Percentiles rank a stretch among this genome's conserved stretches.
Conservation (phyloP, 768 basidiomycete genomes). For the Boletus sp. region DNA sequence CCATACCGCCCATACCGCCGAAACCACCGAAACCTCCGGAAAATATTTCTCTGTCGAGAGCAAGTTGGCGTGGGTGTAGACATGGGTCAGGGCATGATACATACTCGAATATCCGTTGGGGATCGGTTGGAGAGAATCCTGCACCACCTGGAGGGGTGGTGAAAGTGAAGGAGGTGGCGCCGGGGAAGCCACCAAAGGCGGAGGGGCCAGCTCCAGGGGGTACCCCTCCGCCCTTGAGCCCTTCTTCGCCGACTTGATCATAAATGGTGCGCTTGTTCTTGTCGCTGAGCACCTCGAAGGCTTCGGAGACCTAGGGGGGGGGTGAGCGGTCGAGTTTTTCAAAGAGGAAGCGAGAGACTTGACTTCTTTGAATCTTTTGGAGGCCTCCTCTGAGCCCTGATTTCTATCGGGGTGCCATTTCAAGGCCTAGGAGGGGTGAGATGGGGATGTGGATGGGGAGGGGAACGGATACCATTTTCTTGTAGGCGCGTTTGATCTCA, state of each 20-base stretch:
- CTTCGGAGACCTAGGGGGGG: constrained; percentile 73
- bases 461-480: constrained; percentile 68
- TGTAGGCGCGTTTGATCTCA: constrained; percentile 91
- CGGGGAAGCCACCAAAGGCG: constrained; percentile 45
- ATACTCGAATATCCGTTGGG: constrained; percentile 85
- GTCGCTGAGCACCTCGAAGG: constrained; percentile 92
- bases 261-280: constrained; percentile 80
- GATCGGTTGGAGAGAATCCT: constrained; percentile 77
- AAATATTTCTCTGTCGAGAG: constrained; percentile 53
- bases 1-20: constrained; percentile 39
- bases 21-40: constrained; percentile 34
- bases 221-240: constrained; percentile 69
- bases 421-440: constrained; percentile 52
- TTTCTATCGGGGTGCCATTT: constrained; percentile 97
- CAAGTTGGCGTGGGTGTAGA: constrained; percentile 2
- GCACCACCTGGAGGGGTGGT: constrained; percentile 41
- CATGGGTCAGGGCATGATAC: constrained; percentile 28
- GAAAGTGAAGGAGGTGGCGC: constrained; percentile 56
- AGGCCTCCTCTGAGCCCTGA: constrained; percentile 78
- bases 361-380: constrained; percentile 88
- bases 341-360: too few species aligned
- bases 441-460: background rate
- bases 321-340: background rate
- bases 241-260: constrained; percentile 94
- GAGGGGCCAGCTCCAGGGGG: constrained; percentile 50